phyloP scores from a whole-genome alignment of 305 asterid genomes.

The Caryopteris hybrid region DNA sequence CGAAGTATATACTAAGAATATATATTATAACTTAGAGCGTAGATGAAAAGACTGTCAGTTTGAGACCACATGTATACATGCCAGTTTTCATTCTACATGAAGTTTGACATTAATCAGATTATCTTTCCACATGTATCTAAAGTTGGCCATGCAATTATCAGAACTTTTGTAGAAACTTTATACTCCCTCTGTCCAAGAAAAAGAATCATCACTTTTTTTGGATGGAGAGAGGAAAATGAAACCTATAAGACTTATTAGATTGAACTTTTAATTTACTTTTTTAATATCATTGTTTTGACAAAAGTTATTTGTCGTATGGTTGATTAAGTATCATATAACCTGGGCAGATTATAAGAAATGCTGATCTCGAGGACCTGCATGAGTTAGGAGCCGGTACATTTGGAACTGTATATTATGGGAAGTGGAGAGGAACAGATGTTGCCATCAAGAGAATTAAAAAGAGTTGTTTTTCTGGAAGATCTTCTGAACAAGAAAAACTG shows the following conservation, averaged over 20 bases:
- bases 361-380: conserved; percentile 81
- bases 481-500: conserved; percentile 82
- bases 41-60: background rate
- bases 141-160: background rate
- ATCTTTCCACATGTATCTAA: background rate
- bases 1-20: background rate
- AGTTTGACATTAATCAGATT: background rate
- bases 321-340: conserved; percentile 11
- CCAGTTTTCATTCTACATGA: background rate
- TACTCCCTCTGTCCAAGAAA: too few species aligned
- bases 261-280: too few species aligned
- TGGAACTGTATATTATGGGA: conserved; percentile 92
- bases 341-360: conserved; percentile 66
- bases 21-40: background rate
- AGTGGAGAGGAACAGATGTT: conserved; percentile 96
- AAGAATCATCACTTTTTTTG: too few species aligned
- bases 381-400: conserved; percentile 94
- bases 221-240: too few species aligned
- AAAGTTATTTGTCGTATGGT: background rate
- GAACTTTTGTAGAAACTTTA: background rate
- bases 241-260: too few species aligned
- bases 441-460: conserved; percentile 88
- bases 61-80: background rate
- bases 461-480: conserved; percentile 79
- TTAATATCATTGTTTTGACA: too few species aligned